Conservation (phyloP, 2,329 filamentous ascomycete genomes). For the Aspergillus alliaceus region DNA sequence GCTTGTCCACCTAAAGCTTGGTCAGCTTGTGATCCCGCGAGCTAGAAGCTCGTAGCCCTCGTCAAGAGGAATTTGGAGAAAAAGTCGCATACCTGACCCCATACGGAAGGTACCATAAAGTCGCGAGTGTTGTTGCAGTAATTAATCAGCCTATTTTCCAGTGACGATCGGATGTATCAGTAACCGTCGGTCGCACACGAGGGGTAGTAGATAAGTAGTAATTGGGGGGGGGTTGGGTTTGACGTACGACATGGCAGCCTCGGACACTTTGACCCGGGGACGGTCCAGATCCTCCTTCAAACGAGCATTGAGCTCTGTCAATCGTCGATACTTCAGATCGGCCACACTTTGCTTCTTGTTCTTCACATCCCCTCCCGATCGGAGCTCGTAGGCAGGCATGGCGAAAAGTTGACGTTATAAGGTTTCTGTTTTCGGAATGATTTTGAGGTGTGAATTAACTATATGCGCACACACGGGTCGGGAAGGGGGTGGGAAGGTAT, state of each 20-base stretch:
- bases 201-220: neutral
- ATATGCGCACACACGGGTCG: constrained; percentile 28
- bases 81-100: constrained; percentile 67
- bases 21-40: neutral
- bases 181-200: constrained; percentile 2
- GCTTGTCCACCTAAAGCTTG: constrained; percentile 70
- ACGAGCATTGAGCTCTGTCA: constrained; percentile 96
- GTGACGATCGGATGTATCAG: constrained; percentile 3
- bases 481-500: neutral
- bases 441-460: constrained; percentile 21
- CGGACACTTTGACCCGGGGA: constrained; percentile 91
- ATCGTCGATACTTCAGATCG: constrained; percentile 90
- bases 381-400: constrained; percentile 66
- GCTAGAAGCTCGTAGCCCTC: neutral
- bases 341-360: constrained; percentile 99
- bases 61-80: neutral
- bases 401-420: constrained; percentile 20
- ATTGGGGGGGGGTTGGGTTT: constrained; percentile 7
- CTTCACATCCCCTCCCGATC: constrained; percentile 64
- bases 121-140: constrained; percentile 98
- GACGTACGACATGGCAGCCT: constrained; percentile 80
- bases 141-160: constrained; percentile 78
- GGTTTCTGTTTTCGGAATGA: neutral
- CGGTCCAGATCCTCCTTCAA: constrained; percentile 94
- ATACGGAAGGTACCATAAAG: constrained; percentile 98